Evolutionary conservation across 73 alveolate genomes (phyloP).

Genomic region (Paramecium tetraurelia): DNA sequence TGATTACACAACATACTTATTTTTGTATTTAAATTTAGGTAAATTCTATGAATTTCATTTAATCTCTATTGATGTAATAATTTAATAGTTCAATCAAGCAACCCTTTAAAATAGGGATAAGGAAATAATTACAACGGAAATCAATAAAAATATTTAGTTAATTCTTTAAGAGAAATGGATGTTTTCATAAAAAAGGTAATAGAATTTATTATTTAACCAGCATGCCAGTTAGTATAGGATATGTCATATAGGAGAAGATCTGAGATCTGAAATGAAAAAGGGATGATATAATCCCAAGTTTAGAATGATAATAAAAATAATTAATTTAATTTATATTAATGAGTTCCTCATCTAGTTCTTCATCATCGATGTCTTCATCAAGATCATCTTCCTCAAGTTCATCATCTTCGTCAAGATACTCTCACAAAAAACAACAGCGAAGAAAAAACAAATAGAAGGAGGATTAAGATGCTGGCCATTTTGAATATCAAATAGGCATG

Average conservation of each 20-base stretch:
- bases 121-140: too few species aligned
- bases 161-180: too few species aligned
- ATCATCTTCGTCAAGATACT: constrained; percentile 4
- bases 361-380: neutral
- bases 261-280: neutral
- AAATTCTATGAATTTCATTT: too few species aligned
- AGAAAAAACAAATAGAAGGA: neutral
- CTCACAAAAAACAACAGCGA: neutral
- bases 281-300: neutral
- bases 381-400: neutral
- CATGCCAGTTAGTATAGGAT: neutral
- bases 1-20: too few species aligned
- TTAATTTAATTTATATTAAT: neutral
- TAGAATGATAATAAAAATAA: neutral
- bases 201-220: neutral
- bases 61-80: too few species aligned
- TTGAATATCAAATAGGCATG: constrained; percentile 33
- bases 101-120: too few species aligned
- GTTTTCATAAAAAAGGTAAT: too few species aligned
- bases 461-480: constrained; percentile 58
- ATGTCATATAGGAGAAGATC: neutral
- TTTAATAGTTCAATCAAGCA: too few species aligned
- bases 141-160: too few species aligned
- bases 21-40: too few species aligned
- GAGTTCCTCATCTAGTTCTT: neutral